Evolutionary conservation across 352 stramenopile genomes (phyloP).

Genomic region (Phytophthora kernoviae): DNA sequence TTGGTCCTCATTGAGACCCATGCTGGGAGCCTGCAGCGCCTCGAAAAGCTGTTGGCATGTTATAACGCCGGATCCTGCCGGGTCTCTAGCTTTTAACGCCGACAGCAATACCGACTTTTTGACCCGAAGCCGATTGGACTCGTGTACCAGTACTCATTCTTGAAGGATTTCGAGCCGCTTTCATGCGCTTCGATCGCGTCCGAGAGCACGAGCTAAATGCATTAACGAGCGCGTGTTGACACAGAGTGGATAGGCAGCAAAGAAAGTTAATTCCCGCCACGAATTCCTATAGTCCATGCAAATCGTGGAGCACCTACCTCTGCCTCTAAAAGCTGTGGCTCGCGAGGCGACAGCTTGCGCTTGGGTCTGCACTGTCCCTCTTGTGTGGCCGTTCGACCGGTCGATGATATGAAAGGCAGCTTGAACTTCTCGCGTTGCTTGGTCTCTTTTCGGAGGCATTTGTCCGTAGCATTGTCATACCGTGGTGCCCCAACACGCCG

Average conservation of each 20-base stretch:
- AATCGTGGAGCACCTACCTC: slow-evolving; percentile 13
- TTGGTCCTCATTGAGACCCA: slow-evolving; percentile 45
- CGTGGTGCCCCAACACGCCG: not conserved
- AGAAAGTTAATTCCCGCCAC: slow-evolving; percentile 1
- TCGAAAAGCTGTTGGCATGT: slow-evolving; percentile 33
- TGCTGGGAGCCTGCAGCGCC: slow-evolving; percentile 38
- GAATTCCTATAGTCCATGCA: not conserved
- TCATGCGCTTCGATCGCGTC: slow-evolving; percentile 26
- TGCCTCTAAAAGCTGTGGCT: slow-evolving; percentile 19
- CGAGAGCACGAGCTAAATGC: slow-evolving; percentile 17
- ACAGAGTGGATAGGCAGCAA: slow-evolving; percentile 6
- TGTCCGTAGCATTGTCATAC: slow-evolving; percentile 20
- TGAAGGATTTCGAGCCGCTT: slow-evolving; percentile 55
- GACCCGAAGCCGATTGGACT: slow-evolving; percentile 56
- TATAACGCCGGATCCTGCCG: slow-evolving; percentile 39
- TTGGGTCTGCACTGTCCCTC: slow-evolving; percentile 20
- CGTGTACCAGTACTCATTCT: slow-evolving; percentile 59
- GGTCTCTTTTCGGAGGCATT: slow-evolving; percentile 2
- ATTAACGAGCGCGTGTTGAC: not conserved
- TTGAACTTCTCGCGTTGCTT: slow-evolving; percentile 28
- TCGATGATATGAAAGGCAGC: slow-evolving; percentile 25
- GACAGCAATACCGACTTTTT: slow-evolving; percentile 50
- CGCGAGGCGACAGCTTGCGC: slow-evolving; percentile 11
- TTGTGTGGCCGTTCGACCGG: slow-evolving; percentile 16
- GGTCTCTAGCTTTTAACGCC: slow-evolving; percentile 48